Percentiles rank a stretch among this genome's conserved stretches.
Evolutionary conservation across 2,329 filamentous ascomycete genomes (phyloP).

Genomic region (Colletotrichum theobromicola): DNA sequence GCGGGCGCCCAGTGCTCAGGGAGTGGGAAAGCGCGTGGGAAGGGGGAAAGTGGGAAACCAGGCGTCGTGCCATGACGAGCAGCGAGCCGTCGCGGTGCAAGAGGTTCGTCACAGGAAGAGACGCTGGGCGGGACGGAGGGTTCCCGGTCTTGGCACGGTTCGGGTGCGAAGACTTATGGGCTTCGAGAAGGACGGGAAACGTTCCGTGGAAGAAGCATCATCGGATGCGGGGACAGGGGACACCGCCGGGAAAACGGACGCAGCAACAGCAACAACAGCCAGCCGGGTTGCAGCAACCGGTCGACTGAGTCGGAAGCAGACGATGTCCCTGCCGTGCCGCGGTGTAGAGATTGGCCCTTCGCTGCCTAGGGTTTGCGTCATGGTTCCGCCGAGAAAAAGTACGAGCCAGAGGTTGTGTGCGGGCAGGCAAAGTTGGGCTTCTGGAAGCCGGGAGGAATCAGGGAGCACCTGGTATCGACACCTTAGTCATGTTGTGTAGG

Average conservation of each 20-base stretch:
- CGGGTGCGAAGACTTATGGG: neutral
- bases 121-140: neutral
- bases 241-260: neutral
- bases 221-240: neutral
- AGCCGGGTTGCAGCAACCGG: neutral
- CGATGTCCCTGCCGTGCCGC: neutral
- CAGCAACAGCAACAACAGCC: neutral
- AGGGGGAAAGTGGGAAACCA: neutral
- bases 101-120: slow-evolving; percentile 13
- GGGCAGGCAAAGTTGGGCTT: neutral
- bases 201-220: neutral
- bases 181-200: slow-evolving; percentile 10
- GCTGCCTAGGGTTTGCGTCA: neutral
- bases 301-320: slow-evolving; percentile 7
- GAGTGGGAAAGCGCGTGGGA: neutral
- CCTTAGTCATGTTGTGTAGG: neutral
- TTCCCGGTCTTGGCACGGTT: slow-evolving; percentile 5
- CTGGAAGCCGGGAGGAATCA: neutral
- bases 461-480: neutral
- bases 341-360: neutral
- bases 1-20: neutral
- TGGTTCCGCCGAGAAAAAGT: neutral
- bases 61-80: neutral
- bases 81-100: neutral
- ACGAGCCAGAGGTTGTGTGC: neutral